A percentile compares a stretch with the other conserved stretches of the same genome.
Conservation (phyloP, 2,329 filamentous ascomycete species). For the Ambrosiella cleistominuta region DNA sequence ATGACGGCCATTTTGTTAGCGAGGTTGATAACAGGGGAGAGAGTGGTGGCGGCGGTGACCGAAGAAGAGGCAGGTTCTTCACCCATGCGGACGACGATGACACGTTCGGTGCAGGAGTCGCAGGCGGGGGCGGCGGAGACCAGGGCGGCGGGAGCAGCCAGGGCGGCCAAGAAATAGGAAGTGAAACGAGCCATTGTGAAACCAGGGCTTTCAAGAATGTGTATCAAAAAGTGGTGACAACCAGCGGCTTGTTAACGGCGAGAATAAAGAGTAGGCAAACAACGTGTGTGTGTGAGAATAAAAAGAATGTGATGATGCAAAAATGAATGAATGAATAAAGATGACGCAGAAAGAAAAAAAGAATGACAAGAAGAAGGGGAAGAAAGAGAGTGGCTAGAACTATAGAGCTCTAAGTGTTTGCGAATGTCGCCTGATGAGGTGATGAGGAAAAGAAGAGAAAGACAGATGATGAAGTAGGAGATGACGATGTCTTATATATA, state of each 20-base stretch:
- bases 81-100: not conserved
- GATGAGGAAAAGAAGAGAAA: slow-evolving; percentile 1
- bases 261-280: not conserved
- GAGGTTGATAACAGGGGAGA: not conserved
- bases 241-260: slow-evolving; percentile 3
- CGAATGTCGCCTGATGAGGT: slow-evolving; percentile 1
- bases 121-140: slow-evolving; percentile 2
- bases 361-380: not conserved
- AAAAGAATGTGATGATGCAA: not conserved
- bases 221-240: not conserved
- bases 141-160: slow-evolving; percentile 6
- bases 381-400: slow-evolving; percentile 7
- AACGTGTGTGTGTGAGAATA: not conserved
- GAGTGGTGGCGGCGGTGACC: not conserved
- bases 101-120: not conserved
- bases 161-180: slow-evolving; percentile 4
- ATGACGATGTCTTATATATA: slow-evolving; percentile 4
- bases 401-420: slow-evolving; percentile 5
- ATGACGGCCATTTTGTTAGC: not conserved
- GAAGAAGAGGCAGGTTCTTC: not conserved
- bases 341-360: not conserved
- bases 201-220: not conserved
- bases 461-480: not conserved
- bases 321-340: slow-evolving; percentile 3
- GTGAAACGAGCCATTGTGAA: slow-evolving; percentile 7